phyloP scores from a whole-genome alignment of 1,139 yeast species.

The Chernovozyma sophiae-reginae region DNA sequence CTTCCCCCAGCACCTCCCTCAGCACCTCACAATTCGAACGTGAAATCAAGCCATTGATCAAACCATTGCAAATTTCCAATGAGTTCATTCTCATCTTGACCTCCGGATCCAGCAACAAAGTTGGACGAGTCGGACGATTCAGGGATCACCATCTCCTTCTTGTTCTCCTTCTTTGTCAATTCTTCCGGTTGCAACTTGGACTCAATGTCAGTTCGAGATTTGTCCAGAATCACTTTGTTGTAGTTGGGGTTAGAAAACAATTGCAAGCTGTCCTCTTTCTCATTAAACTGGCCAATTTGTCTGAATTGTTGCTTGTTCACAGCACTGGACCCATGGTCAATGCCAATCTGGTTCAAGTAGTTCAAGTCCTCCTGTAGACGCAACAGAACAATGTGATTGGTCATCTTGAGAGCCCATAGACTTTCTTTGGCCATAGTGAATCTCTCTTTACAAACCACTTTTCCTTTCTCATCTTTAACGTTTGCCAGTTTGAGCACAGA shows the following conservation, averaged over 20 bases:
- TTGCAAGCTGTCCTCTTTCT: neutral
- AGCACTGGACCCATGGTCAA: constrained; percentile 54
- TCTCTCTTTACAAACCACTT: constrained; percentile 35
- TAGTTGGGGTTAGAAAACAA: constrained; percentile 2
- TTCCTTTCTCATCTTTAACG: constrained; percentile 29
- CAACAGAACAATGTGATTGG: constrained; percentile 48
- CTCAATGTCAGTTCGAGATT: neutral
- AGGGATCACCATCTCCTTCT: neutral
- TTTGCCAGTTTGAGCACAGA: constrained; percentile 26
- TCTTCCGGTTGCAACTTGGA: neutral
- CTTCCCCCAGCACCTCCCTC: no score
- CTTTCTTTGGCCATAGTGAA: constrained; percentile 62
- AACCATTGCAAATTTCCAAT: constrained; percentile 53
- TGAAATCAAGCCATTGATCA: constrained; percentile 45
- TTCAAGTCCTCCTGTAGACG: constrained; percentile 41
- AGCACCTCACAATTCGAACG: constrained; percentile 18
- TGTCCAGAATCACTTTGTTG: neutral
- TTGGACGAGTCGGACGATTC: constrained; percentile 4
- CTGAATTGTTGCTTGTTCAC: constrained; percentile 48
- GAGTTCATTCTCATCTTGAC: constrained; percentile 21
- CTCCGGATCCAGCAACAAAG: constrained; percentile 2
- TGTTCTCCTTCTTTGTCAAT: no score
- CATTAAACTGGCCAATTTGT: constrained; percentile 32
- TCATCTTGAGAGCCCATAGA: constrained; percentile 58
- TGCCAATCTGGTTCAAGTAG: constrained; percentile 39